phyloP scores from a whole-genome alignment of 2,329 filamentous ascomycete genomes.

The Arthrobotrys pseudoclavata region DNA sequence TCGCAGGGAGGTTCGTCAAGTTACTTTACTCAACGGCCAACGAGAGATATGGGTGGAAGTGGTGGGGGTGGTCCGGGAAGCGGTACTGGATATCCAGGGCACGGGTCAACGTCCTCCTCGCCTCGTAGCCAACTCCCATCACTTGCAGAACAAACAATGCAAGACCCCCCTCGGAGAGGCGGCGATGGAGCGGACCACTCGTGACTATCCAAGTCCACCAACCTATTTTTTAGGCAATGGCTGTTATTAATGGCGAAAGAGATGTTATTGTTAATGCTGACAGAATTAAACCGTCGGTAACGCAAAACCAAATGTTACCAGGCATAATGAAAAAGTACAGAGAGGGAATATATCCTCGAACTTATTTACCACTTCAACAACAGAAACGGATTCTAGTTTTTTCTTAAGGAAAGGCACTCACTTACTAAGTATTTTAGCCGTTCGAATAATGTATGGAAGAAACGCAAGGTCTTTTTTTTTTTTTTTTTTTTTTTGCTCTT shows the following conservation, averaged over 20 bases:
- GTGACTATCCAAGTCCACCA: conserved; percentile 42
- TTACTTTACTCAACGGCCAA: conserved; percentile 47
- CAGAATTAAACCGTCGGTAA: conserved; percentile 34
- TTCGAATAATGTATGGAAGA: conserved; percentile 7
- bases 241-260: conserved; percentile 31
- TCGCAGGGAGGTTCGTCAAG: conserved; percentile 50
- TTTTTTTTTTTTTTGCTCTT: not conserved
- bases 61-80: conserved; percentile 18
- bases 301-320: conserved; percentile 49
- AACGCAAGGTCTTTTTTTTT: not conserved
- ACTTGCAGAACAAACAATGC: conserved; percentile 44
- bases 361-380: conserved; percentile 3
- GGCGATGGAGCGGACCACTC: conserved; percentile 47
- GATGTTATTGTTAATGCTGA: conserved; percentile 16
- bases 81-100: conserved; percentile 45
- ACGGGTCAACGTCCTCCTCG: conserved; percentile 52
- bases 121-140: conserved; percentile 50
- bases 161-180: conserved; percentile 39
- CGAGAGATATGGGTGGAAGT: conserved; percentile 39
- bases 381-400: conserved; percentile 6
- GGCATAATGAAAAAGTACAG: conserved; percentile 13
- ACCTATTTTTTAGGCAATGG: conserved; percentile 42
- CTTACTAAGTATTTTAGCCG: conserved; percentile 28
- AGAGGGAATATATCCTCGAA: conserved; percentile 20
- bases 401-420: conserved; percentile 11